These are phyloP conservation scores for Coelastrella sp. DNA, from an alignment of 139 green algal species.

Conservation along the genomic window DNA sequence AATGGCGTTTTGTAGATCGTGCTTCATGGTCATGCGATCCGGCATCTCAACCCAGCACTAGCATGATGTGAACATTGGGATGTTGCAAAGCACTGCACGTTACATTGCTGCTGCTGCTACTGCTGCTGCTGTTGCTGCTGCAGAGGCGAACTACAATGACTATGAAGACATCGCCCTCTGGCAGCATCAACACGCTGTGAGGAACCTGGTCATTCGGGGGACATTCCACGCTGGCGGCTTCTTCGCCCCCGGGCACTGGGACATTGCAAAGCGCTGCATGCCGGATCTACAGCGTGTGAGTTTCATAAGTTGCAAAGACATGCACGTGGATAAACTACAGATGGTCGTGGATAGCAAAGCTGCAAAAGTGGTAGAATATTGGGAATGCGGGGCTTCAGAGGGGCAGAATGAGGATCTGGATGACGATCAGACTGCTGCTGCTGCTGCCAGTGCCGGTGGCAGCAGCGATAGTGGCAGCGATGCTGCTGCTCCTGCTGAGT, in stretches of 20 bases:
- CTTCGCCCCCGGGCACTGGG: conserved; percentile 19
- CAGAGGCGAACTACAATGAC: conserved; percentile 39
- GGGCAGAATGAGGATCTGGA: not conserved
- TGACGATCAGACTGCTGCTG: not conserved
- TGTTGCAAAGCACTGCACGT: no score
- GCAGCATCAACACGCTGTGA: conserved; percentile 13
- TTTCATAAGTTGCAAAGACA: conserved; percentile 8
- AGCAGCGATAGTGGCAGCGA: not conserved
- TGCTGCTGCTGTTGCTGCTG: not conserved
- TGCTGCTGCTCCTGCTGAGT: not conserved
- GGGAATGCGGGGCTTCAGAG: not conserved
- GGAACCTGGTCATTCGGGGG: not conserved
- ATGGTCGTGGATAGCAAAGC: not conserved
- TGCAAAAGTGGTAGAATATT: not conserved
- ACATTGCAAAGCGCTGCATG: not conserved
- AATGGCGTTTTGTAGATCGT: no score
- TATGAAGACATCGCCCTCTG: conserved; percentile 35
- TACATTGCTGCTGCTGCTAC: no score
- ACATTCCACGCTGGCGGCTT: conserved; percentile 41
- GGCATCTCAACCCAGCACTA: no score
- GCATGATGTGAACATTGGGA: no score
- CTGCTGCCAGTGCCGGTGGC: not conserved
- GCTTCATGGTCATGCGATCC: no score
- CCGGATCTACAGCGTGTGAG: not conserved
- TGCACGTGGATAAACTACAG: conserved; percentile 2